Evolutionary conservation across 2,329 filamentous ascomycete genomes (phyloP).

Genomic region (Talaromyces sp.): DNA sequence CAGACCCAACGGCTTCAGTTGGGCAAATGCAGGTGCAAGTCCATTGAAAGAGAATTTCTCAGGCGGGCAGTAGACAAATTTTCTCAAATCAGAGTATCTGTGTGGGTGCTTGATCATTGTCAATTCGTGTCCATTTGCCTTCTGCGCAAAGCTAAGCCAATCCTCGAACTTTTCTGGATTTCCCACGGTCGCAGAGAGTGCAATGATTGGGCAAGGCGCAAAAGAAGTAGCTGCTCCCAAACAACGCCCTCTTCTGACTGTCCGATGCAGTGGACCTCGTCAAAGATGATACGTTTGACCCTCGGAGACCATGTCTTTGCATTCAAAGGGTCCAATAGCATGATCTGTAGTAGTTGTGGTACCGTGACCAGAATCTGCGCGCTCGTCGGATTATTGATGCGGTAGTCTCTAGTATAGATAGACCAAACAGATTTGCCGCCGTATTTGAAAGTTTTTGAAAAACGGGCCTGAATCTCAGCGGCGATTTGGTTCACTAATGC

Average conservation of each 20-base stretch:
- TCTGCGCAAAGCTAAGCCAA: constrained; percentile 65
- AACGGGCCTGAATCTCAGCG: constrained; percentile 70
- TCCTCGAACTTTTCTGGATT: constrained; percentile 66
- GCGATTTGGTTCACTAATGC: constrained; percentile 80
- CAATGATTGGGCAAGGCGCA: constrained; percentile 72
- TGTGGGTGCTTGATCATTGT: constrained; percentile 65
- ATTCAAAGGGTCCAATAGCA: constrained; percentile 64
- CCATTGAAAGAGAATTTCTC: constrained; percentile 49
- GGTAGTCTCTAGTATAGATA: constrained; percentile 71
- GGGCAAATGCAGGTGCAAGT: constrained; percentile 30
- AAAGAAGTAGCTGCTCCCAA: constrained; percentile 74
- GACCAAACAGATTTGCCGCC: constrained; percentile 66
- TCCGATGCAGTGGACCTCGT: constrained; percentile 77
- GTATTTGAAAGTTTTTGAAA: constrained; percentile 54
- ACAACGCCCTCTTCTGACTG: constrained; percentile 70
- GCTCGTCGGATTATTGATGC: constrained; percentile 66
- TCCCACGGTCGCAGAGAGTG: constrained; percentile 73
- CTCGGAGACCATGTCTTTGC: constrained; percentile 63
- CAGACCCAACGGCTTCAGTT: constrained; percentile 35
- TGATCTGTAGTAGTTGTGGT: constrained; percentile 73
- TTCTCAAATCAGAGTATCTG: constrained; percentile 73
- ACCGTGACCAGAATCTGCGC: constrained; percentile 76
- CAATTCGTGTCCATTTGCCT: constrained; percentile 58
- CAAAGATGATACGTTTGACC: constrained; percentile 73
- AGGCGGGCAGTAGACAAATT: constrained; percentile 61